A percentile compares a stretch with the other conserved stretches of the same genome.
Evolutionary conservation across 257 asterid genomes (phyloP).

Genomic region (Gardenia jasminoides): DNA sequence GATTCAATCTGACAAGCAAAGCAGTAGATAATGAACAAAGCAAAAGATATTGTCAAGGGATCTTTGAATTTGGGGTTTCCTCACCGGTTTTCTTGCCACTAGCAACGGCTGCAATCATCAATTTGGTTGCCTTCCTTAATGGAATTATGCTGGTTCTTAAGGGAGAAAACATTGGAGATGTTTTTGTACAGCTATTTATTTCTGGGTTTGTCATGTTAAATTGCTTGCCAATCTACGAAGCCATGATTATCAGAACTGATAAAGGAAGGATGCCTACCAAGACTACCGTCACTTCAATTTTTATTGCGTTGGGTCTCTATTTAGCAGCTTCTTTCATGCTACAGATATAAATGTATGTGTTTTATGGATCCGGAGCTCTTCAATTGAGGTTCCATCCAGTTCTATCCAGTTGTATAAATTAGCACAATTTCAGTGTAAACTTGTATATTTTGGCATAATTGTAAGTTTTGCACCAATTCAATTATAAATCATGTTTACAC

Average conservation of each 20-base stretch:
- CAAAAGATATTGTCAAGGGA: conserved; percentile 54
- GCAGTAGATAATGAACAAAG: conserved; percentile 46
- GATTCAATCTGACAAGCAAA: conserved; percentile 65
- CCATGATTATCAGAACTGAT: conserved; percentile 54
- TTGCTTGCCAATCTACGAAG: conserved; percentile 55
- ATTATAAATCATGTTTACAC: too few species aligned
- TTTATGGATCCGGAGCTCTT: too few species aligned
- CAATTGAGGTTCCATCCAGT: too few species aligned
- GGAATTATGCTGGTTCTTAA: background rate
- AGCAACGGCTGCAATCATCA: conserved; percentile 51
- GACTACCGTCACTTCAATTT: conserved; percentile 13
- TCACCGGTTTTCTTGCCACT: conserved; percentile 70
- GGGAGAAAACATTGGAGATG: conserved; percentile 23
- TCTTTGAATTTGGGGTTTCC: conserved; percentile 55
- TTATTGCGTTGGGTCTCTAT: too few species aligned
- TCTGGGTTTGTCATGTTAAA: conserved; percentile 60
- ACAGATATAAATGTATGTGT: too few species aligned
- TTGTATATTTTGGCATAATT: too few species aligned
- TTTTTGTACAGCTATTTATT: conserved; percentile 39
- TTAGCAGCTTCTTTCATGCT: too few species aligned
- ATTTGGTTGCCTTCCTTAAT: conserved; percentile 16
- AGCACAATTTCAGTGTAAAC: too few species aligned
- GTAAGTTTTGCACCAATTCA: too few species aligned
- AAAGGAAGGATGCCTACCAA: conserved; percentile 53
- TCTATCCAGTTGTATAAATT: too few species aligned